phyloP scores from a whole-genome alignment of 208 protist genomes.

The Angomonas deanei region DNA sequence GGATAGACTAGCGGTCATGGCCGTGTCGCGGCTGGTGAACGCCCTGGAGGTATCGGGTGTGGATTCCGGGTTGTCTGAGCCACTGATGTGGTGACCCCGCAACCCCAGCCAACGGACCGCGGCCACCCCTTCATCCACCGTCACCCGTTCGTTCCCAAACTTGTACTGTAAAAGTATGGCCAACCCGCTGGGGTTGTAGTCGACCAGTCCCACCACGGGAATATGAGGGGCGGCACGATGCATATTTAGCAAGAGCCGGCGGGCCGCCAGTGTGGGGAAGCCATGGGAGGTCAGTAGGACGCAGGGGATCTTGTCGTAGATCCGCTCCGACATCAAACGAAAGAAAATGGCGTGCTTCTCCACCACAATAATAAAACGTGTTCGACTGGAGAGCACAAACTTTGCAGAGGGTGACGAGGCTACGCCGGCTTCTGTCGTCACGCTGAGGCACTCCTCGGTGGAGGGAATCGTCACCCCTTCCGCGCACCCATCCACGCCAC shows the following conservation, averaged over 20 bases:
- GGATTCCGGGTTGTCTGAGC: constrained; percentile 12
- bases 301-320: constrained; percentile 50
- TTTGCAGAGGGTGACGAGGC: too few relatives aligned
- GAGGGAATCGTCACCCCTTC: constrained; percentile 27
- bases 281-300: constrained; percentile 78
- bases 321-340: constrained; percentile 51
- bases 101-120: constrained; percentile 48
- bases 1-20: constrained; percentile 32
- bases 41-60: too few relatives aligned
- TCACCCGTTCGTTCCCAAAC: constrained; percentile 13
- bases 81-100: constrained; percentile 5
- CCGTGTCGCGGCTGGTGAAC: constrained; percentile 49
- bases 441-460: constrained; percentile 22
- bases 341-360: constrained; percentile 83
- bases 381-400: constrained; percentile 28
- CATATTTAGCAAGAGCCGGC: constrained; percentile 50
- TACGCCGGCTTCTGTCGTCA: background rate
- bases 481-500: background rate
- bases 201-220: constrained; percentile 60
- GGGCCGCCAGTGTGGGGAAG: constrained; percentile 66
- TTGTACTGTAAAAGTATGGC: constrained; percentile 74
- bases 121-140: background rate
- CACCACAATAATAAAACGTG: constrained; percentile 71
- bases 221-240: constrained; percentile 42
- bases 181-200: constrained; percentile 81